Evolutionary conservation across 1,284 basidiomycete species (phyloP), one percentile per base, ranked within the genome.

Genomic region (Coriolopsis trogii): DNA sequence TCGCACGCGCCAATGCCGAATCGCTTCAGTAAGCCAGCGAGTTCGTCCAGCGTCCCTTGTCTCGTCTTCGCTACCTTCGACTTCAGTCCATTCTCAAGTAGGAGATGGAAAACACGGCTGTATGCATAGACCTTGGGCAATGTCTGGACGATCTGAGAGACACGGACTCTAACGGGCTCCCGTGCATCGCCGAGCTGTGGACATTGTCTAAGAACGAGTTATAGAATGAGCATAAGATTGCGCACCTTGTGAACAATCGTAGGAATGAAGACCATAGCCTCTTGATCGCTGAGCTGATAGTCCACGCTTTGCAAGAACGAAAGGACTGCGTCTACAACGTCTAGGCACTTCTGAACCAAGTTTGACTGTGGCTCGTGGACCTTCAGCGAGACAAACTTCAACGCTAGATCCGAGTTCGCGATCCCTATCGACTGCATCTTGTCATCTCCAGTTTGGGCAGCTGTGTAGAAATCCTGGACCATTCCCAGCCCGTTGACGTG

Each of bases 351-450:
- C 42, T 92, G 84, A 9, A 89, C 81, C 21, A 98, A 76, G 66
- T 94, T 97, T 6, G 96, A 94, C 68, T 97, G 96, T 51, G 95
- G 92, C 69, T 97, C 93, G 59, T 96, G 87, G 34, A 91, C 80
- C 58, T 94, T 91, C 59, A 99, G 81, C 1, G 95, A 95, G 16
- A 90, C 82, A 63, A 99, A 99, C 78, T 98, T 98, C 67, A 99
- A 77, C 3, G 93, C 84, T 29, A 99, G 76, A 68, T 99, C 97
- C 40, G 93, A 85, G 68, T 96, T 98, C 26, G 93, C 92, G 24
- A 96, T 65, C 51, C 93, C 87, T n/a, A 91, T 75, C 25, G 80
- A 80, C 62, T 82, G 80, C 10, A 87, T 69, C 47, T 86, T 82
- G 41, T 87, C 83, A 37, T 89, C 83, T 12, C 82, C 83, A 38